Base-by-base conservation (phyloP, 352 stramenopile genomes). In the Blastocystis sp. region DNA sequence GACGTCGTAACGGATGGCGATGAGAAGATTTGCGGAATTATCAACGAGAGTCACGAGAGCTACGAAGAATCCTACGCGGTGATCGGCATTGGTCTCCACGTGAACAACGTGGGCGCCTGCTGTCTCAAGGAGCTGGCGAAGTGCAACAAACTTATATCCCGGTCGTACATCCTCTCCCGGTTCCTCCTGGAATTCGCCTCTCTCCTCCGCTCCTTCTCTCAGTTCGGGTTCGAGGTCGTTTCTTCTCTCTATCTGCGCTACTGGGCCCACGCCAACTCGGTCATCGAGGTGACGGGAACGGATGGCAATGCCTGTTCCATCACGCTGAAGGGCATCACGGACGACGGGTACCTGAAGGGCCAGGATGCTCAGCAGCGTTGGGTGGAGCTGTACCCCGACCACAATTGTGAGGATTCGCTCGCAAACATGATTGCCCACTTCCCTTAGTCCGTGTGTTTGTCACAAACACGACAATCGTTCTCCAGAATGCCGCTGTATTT, bases 351-450 rank as follows among this genome's bases (percentile, higher is more conserved):
- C 45, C 45, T 74, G 40, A 74, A 74, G 28, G 64, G 64, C 40
- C 2, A 74, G 14, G 64, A 74, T n/a, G 17, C n/a, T 2, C 34
- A 38, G 66, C 34, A 76, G 1, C 19, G 41, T 19, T 67, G 2
- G 48, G 28, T 67, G 14, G 74, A 84, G 40, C 23, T 84, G 4
- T 84, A 70, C 66, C 74, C 74, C n/a, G 74, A 84, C 48, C 61
- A 28, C 11, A 84, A 84, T 59, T 84, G 74, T 28, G 74, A 67
- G 21, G 59, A 70, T 38, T 84, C 74, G 38, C 21, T 84, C 19
- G 59, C 45, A 40, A 84, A 84, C 52, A 62, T 84, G 56, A 84
- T 84, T 64, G 74, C 74, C 48, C 74, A 84, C 48, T 56, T 67
- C 52, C 56, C 38, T n/a, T 84, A 21, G 56, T 59, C 48, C 11